phyloP scores from a whole-genome alignment of 225 moss, liverwort and hornwort genomes.

The Anthoceros angustus region DNA sequence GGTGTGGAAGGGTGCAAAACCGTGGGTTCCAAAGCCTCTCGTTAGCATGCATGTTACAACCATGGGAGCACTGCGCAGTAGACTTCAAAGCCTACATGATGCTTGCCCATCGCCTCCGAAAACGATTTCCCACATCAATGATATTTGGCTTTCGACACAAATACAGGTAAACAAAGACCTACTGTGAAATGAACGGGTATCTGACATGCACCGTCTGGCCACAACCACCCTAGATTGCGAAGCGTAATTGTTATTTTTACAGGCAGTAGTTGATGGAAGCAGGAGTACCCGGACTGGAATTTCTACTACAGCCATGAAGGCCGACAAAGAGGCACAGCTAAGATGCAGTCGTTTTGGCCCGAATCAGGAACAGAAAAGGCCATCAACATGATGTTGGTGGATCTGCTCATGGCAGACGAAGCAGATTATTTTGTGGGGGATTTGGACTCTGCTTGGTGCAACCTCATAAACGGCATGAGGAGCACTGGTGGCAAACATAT shows the following conservation, averaged over 20 bases:
- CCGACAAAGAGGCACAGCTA: slow-evolving; percentile 14
- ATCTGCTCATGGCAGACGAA: slow-evolving; percentile 18
- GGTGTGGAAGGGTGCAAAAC: not conserved
- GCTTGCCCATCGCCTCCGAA: not conserved
- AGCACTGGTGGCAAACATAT: slow-evolving; percentile 18
- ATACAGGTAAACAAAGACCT: too few species aligned
- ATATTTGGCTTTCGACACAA: not conserved
- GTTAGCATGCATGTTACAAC: not conserved
- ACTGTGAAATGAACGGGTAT: too few species aligned
- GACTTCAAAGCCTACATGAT: not conserved
- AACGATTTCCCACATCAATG: not conserved
- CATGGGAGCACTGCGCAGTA: not conserved
- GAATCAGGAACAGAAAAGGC: slow-evolving; percentile 11
- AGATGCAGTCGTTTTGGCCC: slow-evolving; percentile 15
- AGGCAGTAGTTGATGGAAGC: slow-evolving; percentile 16
- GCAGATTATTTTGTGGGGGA: slow-evolving; percentile 21
- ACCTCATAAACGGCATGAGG: slow-evolving; percentile 18
- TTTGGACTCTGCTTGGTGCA: slow-evolving; percentile 28
- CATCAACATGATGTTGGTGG: slow-evolving; percentile 21
- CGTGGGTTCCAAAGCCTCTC: not conserved
- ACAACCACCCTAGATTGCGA: too few species aligned
- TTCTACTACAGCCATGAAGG: slow-evolving; percentile 16
- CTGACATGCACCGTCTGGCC: too few species aligned
- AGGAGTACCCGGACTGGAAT: slow-evolving; percentile 14
- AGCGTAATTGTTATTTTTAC: too few species aligned